These are phyloP conservation scores for Fusarium austroafricanum DNA, from an alignment of 2,329 filamentous ascomycete species.

Conservation along the genomic window DNA sequence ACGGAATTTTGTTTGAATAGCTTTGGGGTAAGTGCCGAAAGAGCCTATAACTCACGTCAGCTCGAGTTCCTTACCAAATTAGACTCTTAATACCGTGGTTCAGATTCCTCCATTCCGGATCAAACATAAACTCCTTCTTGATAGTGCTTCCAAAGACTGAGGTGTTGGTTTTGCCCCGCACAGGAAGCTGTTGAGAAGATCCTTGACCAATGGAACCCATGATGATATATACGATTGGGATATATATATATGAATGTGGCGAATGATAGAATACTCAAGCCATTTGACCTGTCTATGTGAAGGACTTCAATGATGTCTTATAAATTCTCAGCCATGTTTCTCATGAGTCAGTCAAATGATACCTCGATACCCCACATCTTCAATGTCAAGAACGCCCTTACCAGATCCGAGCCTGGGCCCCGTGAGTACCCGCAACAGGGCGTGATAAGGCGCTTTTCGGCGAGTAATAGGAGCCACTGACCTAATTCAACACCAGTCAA, in stretches of 20 bases:
- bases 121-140: slow-evolving; percentile 75
- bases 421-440: slow-evolving; percentile 30
- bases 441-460: slow-evolving; percentile 2
- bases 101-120: slow-evolving; percentile 74
- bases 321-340: slow-evolving; percentile 1
- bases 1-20: slow-evolving; percentile 69
- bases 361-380: slow-evolving; percentile 35
- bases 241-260: background rate
- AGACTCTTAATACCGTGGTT: slow-evolving; percentile 74
- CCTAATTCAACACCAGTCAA: background rate
- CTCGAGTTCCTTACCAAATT: background rate
- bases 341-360: slow-evolving; percentile 39
- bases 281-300: background rate
- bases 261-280: background rate
- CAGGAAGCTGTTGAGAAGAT: slow-evolving; percentile 36
- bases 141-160: slow-evolving; percentile 54
- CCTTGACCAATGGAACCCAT: slow-evolving; percentile 41
- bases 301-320: slow-evolving; percentile 5
- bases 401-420: background rate
- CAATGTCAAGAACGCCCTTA: slow-evolving; percentile 43
- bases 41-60: slow-evolving; percentile 65
- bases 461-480: slow-evolving; percentile 12
- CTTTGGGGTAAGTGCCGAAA: slow-evolving; percentile 79
- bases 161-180: slow-evolving; percentile 37
- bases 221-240: background rate